Evolutionary conservation across 768 basidiomycete species (phyloP).

Genomic region (Clitopilus hobsonii): DNA sequence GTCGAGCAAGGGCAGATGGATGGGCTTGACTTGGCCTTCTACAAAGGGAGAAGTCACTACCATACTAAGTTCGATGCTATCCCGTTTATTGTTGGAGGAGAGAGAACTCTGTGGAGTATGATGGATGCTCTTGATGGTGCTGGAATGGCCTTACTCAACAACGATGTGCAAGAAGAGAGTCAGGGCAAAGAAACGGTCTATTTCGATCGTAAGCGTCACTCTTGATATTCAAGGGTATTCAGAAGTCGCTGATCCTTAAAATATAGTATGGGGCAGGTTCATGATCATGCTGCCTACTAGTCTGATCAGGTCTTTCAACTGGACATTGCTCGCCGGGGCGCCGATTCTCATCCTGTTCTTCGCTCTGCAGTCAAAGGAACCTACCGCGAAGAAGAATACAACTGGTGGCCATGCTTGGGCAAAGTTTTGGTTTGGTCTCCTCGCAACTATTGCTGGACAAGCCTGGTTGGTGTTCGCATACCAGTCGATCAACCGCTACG

Average conservation of each 20-base stretch:
- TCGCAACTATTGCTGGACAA: conserved; percentile 41
- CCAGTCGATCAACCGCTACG: conserved; percentile 56
- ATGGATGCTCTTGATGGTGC: conserved; percentile 61
- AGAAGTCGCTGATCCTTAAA: background rate
- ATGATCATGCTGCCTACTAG: conserved; percentile 22
- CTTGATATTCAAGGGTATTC: background rate
- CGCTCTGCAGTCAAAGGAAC: background rate
- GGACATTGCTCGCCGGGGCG: conserved; percentile 61
- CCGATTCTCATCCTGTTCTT: conserved; percentile 39
- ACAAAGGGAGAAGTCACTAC: conserved; percentile 67
- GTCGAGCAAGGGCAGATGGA: conserved; percentile 35
- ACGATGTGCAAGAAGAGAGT: conserved; percentile 19
- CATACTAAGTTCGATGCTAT: conserved; percentile 75
- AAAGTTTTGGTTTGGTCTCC: conserved; percentile 60
- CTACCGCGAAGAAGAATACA: background rate
- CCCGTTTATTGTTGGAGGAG: conserved; percentile 47
- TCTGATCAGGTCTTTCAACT: conserved; percentile 52
- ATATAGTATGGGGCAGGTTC: background rate
- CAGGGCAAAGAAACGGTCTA: conserved; percentile 43
- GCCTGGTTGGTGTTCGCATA: conserved; percentile 43
- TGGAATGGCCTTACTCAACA: conserved; percentile 50
- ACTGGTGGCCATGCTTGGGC: conserved; percentile 25
- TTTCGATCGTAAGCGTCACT: conserved; percentile 60
- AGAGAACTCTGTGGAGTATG: conserved; percentile 67
- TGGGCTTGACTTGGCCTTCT: conserved; percentile 79